Conservation (phyloP, 2,329 filamentous ascomycete species). For the Dactylella cylindrospora region DNA sequence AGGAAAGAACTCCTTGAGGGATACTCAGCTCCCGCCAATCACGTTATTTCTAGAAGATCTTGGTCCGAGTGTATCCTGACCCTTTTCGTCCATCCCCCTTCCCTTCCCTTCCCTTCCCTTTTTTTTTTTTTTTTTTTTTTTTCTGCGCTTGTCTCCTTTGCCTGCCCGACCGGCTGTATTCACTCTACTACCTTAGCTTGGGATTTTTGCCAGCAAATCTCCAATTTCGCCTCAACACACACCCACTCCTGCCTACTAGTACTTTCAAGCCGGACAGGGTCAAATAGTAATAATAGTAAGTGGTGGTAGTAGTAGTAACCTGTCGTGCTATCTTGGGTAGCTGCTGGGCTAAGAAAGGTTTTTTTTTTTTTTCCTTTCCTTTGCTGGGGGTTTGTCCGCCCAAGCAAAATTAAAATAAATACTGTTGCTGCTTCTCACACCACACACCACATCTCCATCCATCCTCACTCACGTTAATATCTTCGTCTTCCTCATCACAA, state of each 20-base stretch:
- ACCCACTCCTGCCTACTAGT: too few relatives aligned
- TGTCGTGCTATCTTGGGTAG: too few relatives aligned
- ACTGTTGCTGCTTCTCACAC: conserved; percentile 17
- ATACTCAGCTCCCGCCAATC: not conserved
- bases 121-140: not conserved
- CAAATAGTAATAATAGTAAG: too few relatives aligned
- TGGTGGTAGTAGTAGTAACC: too few relatives aligned
- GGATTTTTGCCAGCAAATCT: conserved; percentile 7
- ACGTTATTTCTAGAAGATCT: not conserved
- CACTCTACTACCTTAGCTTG: too few relatives aligned
- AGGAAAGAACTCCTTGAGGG: too few relatives aligned
- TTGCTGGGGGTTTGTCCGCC: conserved; percentile 13
- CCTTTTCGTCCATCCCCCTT: conserved; percentile 16
- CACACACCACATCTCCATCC: not conserved
- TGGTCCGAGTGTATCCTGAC: not conserved
- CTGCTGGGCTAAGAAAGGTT: too few relatives aligned
- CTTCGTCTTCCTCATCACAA: conserved; percentile 2
- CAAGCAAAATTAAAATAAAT: too few relatives aligned
- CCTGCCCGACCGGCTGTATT: too few relatives aligned
- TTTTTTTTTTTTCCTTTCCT: conserved; percentile 16
- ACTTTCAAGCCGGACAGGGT: too few relatives aligned
- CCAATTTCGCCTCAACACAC: too few relatives aligned
- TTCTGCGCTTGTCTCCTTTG: not conserved
- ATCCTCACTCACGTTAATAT: conserved; percentile 6
- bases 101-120: conserved; percentile 7